phyloP scores from a whole-genome alignment of 169 alveolate species.

The Cryptosporidium ryanae region DNA sequence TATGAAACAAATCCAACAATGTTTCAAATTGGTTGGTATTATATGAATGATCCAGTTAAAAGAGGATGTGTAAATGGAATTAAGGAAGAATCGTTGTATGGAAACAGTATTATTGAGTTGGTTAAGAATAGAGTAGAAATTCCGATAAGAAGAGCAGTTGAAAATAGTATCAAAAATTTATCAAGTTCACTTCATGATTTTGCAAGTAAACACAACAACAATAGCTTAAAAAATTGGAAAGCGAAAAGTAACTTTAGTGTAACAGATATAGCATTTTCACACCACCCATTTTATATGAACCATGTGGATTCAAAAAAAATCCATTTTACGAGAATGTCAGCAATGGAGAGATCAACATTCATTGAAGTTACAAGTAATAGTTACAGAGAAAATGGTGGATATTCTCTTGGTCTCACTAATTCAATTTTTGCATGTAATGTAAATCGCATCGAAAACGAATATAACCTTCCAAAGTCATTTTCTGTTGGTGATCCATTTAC shows the following conservation, averaged over 20 bases:
- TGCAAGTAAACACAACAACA: constrained; percentile 40
- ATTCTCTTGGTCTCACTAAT: background rate
- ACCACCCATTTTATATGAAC: constrained; percentile 59
- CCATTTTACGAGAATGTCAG: background rate
- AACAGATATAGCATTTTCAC: constrained; percentile 64
- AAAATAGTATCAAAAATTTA: constrained; percentile 24
- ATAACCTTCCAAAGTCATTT: constrained; percentile 77
- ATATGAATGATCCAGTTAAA: constrained; percentile 1
- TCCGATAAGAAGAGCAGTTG: constrained; percentile 26
- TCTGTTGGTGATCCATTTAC: constrained; percentile 86
- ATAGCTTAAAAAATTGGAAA: constrained; percentile 31
- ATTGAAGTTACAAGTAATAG: constrained; percentile 29
- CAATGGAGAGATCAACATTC: constrained; percentile 7
- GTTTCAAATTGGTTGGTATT: constrained; percentile 78
- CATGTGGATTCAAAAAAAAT: constrained; percentile 23
- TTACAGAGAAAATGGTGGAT: background rate
- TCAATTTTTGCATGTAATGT: constrained; percentile 58
- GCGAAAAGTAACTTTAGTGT: constrained; percentile 59
- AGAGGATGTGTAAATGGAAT: constrained; percentile 65
- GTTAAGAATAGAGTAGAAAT: constrained; percentile 43
- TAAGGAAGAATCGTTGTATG: constrained; percentile 15
- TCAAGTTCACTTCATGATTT: constrained; percentile 45
- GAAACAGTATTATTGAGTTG: background rate
- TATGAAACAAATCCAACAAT: constrained; percentile 76
- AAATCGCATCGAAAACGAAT: background rate